A percentile compares a stretch with the other conserved stretches of the same genome.
Evolutionary conservation across 2,329 filamentous ascomycete genomes (phyloP).

Genomic region (Rosellinia necatrix): DNA sequence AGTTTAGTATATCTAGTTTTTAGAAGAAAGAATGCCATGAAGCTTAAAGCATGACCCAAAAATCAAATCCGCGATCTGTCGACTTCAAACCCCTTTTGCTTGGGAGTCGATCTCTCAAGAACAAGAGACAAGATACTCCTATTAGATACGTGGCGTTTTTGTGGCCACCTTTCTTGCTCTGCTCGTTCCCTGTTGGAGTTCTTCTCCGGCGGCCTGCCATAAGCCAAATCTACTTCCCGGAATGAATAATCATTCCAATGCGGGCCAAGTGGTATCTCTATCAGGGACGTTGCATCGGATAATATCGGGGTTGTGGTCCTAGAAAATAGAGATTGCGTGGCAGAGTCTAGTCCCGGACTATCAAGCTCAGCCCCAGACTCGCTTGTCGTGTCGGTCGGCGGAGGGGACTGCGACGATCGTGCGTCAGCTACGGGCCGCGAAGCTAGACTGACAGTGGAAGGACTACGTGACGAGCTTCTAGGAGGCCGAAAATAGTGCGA

Average conservation of each 20-base stretch:
- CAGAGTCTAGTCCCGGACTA: not conserved
- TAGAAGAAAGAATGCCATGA: too few species aligned
- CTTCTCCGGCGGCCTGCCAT: not conserved
- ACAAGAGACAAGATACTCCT: not conserved
- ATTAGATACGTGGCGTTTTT: not conserved
- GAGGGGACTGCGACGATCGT: not conserved
- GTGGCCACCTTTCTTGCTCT: not conserved
- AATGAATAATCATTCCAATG: conserved; percentile 4
- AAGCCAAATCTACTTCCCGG: not conserved
- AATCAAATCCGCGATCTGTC: not conserved
- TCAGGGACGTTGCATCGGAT: not conserved
- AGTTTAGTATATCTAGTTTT: too few species aligned
- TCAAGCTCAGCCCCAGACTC: not conserved
- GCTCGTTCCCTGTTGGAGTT: not conserved
- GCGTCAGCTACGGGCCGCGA: not conserved
- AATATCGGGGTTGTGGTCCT: not conserved
- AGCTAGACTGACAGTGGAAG: not conserved
- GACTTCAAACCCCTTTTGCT: not conserved
- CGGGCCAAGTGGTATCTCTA: conserved; percentile 1
- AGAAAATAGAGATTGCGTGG: not conserved
- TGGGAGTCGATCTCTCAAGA: not conserved
- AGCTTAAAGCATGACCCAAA: too few species aligned
- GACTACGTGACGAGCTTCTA: not conserved
- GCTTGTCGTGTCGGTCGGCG: not conserved
- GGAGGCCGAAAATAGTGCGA: not conserved